Evolutionary conservation across 331 rosid species (phyloP), one percentile per base, ranked within the genome.

Genomic region (Spiraea crenata): DNA sequence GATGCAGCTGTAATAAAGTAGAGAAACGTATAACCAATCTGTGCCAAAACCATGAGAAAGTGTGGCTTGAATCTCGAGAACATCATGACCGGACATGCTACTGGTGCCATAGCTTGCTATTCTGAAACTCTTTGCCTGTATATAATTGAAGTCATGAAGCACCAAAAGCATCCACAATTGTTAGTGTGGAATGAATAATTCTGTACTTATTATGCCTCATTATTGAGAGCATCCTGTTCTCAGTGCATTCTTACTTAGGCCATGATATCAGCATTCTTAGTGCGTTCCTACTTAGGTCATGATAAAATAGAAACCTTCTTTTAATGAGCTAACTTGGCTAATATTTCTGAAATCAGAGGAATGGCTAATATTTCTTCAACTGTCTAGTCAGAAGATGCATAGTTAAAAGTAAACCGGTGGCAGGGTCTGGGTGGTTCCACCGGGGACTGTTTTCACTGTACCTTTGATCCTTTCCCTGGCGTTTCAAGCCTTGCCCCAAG

Each of bases 51-150:
- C 80, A 82, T 69, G 63, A 73, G 48, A 75, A 80, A n/a, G 72
- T 82, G 85, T 35, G 74, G 80, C 81, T 41, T 85, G 63, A 77
- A 85, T 65, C 69, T 82, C 72, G 56, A 39, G 65, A 5, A 80
- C 42, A 25, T 17, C 75, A 71, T 61, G 67, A 59, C 25, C 48
- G 64, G 31, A 35, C 52, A 7, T 20, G 14, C 51, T 66, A 9
- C 60, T 0, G 20, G 55, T 47, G 63, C 63, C 79, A 77, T 75
- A 12, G 47, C 56, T 75, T 25, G 35, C 37, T 46, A 34, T 13
- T 48, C 62, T 39, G 14, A 13, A 17, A 19, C 49, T 40, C 67
- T n/a, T 19, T 40, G 6, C 49, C 9, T 5, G 42, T 58, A 66
- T 75, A 75, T 48, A 75, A 8, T 57, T 8, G 39, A 48, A 20